Base-by-base conservation (phyloP, 768 basidiomycete genomes). In the Antrodiella citrinella region DNA sequence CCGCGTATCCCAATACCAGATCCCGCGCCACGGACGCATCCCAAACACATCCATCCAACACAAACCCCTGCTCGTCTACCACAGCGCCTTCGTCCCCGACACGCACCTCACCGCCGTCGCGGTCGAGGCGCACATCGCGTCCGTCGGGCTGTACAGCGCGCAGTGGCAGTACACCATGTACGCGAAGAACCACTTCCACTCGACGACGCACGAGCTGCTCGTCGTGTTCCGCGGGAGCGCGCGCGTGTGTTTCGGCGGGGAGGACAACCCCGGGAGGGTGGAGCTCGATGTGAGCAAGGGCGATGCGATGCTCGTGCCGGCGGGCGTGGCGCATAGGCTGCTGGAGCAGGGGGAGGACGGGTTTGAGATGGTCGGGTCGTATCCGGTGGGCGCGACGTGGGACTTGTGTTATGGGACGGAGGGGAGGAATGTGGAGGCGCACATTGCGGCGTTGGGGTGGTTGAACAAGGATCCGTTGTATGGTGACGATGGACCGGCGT, bases 151-250 rank as follows among this genome's bases (percentile, higher is more conserved):
- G 13, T 65, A 66, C n/a, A 51, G 52, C 26, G 72, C 72, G 2
- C 62, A 67, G 49, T 72, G 73, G 71, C 65, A 67, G 12, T 74
- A 68, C 57, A 65, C 69, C 21, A 72, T 72, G 70, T 73, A 72
- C 61, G 54, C 48, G 40, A 60, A 60, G 22, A 63, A 66, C 21
- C 71, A 74, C 54, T 75, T 67, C 56, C 71, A 74, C 53, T 67
- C 66, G n/a, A 72, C 68, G 38, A 67, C 67, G 11, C 68, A 73
- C 63, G 71, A 73, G 50, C 62, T 74, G 13, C 55, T 73, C 49
- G 65, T 65, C 43, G 57, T 72, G 35, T 54, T 56, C 10, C 44
- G 48, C 4, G 71, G 72, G 1, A 50, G 62, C 21, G 73, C 69
- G 12, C 59, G 47, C 22, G 39, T 72, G n/a, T 67, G 68, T 44